Evolutionary conservation across 306 rosid species (phyloP), one percentile per base, ranked within the genome.

Genomic region (Cucurbita ficifolia): DNA sequence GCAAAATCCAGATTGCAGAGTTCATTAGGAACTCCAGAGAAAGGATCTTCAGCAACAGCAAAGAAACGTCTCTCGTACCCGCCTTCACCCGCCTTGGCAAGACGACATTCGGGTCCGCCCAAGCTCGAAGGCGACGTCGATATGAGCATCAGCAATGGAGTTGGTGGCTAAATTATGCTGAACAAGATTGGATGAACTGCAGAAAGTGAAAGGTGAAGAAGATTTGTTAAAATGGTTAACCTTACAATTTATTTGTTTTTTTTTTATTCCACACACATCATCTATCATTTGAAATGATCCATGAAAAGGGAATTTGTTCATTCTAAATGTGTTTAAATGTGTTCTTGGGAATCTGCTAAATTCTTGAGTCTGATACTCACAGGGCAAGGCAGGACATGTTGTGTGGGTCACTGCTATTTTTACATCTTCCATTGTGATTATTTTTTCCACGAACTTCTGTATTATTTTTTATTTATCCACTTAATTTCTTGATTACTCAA

Each of bases 21-120:
- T 79, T 80, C 88, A 29, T 40, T 73, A 49, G 79, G 69, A 22
- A 76, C 87, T 42, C 74, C 80, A 10, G 92, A 83, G 69, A 89
- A 82, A 59, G 82, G 71, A 53, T 79, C 82, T 29, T 63, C 51
- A 24, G 68, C 69, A 19, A 58, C 86, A 75, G 81, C 73, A 38
- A 93, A 87, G 84, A 90, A 84, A 74, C 74, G 86, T 61, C 88
- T 87, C 39, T 86, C 94, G 14, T 85, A 76, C 61, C 39, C 87
- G 8, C 63, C 83, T 62, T 82, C 90, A 53, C 81, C 84, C 0
- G 72, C 77, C 1, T 74, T 70, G 52, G 10, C 88, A 18, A 59
- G 71, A 40, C 86, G 90, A 80, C 90, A 83, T 78, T 82, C 79
- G 49, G 88, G 96, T 3, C 77, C 80, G 58, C 84, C 92, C 52